Percentiles rank a stretch among this genome's conserved stretches.
These are phyloP conservation scores for Saccharomycopsis phalli DNA, from an alignment of 1,139 yeast species.

Conservation along the genomic window DNA sequence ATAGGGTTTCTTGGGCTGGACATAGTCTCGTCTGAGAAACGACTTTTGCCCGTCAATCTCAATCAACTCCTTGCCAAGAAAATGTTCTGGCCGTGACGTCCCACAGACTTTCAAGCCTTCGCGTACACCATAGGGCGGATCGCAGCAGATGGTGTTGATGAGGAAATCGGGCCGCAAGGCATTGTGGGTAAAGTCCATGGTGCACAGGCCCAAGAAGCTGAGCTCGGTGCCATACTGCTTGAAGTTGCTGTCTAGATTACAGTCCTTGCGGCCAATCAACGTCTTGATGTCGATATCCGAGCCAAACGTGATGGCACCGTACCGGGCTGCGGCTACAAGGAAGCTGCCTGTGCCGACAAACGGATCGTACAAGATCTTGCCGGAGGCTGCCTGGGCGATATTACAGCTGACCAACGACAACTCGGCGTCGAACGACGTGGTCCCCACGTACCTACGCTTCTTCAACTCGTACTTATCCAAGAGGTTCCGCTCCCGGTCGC, in stretches of 20 bases:
- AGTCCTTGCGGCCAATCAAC: slow-evolving; percentile 56
- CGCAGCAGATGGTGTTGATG: slow-evolving; percentile 82
- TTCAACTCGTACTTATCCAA: slow-evolving; percentile 76
- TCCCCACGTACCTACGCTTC: slow-evolving; percentile 82
- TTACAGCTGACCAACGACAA: slow-evolving; percentile 77
- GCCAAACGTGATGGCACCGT: slow-evolving; percentile 75
- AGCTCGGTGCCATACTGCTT: slow-evolving; percentile 56
- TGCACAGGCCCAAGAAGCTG: slow-evolving; percentile 62
- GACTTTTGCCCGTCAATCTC: slow-evolving; percentile 74
- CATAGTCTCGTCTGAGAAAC: slow-evolving; percentile 68
- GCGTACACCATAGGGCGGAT: slow-evolving; percentile 96
- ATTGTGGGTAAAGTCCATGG: slow-evolving; percentile 94
- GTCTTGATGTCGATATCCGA: slow-evolving; percentile 89
- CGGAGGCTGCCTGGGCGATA: slow-evolving; percentile 63
- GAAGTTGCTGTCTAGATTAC: slow-evolving; percentile 58
- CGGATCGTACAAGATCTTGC: slow-evolving; percentile 79
- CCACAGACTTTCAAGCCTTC: slow-evolving; percentile 95
- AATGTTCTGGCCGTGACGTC: slow-evolving; percentile 47
- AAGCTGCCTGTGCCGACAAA: slow-evolving; percentile 97
- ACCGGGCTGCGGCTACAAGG: slow-evolving; percentile 78
- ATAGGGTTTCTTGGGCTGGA: slow-evolving; percentile 90
- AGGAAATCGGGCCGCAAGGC: slow-evolving; percentile 55
- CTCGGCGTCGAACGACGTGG: slow-evolving; percentile 94
- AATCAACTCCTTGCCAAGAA: slow-evolving; percentile 60
- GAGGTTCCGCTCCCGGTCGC: slow-evolving; percentile 53